Percentiles rank a stretch among this genome's conserved stretches.
Conservation (phyloP, 768 basidiomycete species). For the Boletus tomentosulus region DNA sequence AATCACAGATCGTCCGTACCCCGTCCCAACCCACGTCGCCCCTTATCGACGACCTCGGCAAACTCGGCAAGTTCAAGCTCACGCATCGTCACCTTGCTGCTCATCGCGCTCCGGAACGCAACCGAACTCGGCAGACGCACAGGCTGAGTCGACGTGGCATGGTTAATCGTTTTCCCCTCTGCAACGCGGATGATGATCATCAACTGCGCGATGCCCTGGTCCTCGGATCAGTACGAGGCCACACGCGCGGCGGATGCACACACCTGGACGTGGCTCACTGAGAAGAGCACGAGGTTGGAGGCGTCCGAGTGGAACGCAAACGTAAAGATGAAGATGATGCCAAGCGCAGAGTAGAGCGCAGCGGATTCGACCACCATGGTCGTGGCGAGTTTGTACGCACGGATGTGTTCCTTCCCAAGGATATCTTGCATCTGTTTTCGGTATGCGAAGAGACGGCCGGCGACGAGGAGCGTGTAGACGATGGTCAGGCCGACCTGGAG, state of each 20-base stretch:
- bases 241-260: neutral
- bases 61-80: neutral
- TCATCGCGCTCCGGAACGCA: conserved; percentile 1
- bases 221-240: neutral
- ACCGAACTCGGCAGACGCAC: neutral
- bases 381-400: conserved; percentile 24
- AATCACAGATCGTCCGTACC: too few relatives aligned
- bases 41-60: too few relatives aligned
- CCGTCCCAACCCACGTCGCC: too few relatives aligned
- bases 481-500: conserved; percentile 32
- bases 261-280: conserved; percentile 34
- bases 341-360: conserved; percentile 23
- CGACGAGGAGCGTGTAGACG: conserved; percentile 30
- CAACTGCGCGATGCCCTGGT: conserved; percentile 30
- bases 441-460: conserved; percentile 21
- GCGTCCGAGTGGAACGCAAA: conserved; percentile 22
- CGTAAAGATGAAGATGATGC: conserved; percentile 30
- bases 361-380: conserved; percentile 38
- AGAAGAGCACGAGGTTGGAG: conserved; percentile 32
- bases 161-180: conserved; percentile 22
- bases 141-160: neutral
- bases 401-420: conserved; percentile 15
- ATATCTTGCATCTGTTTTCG: conserved; percentile 13
- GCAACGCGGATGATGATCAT: conserved; percentile 37
- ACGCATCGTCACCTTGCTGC: neutral